A percentile compares a stretch with the other conserved stretches of the same genome.
These are phyloP conservation scores for Zasmidium citrigriseum DNA, from an alignment of 2,329 filamentous ascomycete genomes.

Conservation along the genomic window DNA sequence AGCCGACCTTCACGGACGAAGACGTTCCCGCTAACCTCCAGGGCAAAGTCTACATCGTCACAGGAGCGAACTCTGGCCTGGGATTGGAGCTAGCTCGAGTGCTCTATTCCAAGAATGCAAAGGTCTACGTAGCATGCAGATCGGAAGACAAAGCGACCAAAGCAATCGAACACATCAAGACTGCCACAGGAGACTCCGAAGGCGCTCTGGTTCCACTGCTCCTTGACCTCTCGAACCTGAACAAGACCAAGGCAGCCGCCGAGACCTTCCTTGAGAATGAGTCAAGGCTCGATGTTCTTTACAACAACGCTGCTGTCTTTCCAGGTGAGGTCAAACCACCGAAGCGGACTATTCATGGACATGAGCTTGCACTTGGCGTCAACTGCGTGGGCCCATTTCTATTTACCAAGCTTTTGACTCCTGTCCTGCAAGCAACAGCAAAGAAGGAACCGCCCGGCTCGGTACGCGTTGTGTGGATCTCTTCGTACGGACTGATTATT, in stretches of 20 bases:
- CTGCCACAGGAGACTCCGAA: slow-evolving; percentile 30
- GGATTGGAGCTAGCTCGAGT: slow-evolving; percentile 56
- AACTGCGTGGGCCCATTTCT: slow-evolving; percentile 38
- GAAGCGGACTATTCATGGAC: slow-evolving; percentile 30
- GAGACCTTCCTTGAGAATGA: background rate
- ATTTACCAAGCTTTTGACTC: slow-evolving; percentile 35
- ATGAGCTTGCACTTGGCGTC: slow-evolving; percentile 37
- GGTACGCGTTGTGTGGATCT: slow-evolving; percentile 35
- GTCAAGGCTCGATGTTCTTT: slow-evolving; percentile 4
- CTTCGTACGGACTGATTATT: slow-evolving; percentile 19
- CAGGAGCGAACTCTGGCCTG: slow-evolving; percentile 49
- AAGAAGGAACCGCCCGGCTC: slow-evolving; percentile 26
- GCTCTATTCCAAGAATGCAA: slow-evolving; percentile 56
- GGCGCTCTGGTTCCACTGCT: slow-evolving; percentile 46
- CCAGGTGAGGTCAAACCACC: slow-evolving; percentile 24
- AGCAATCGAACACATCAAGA: slow-evolving; percentile 49
- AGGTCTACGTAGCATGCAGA: slow-evolving; percentile 35
- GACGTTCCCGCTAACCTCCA: slow-evolving; percentile 41
- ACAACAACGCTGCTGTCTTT: slow-evolving; percentile 7
- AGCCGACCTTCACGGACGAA: slow-evolving; percentile 45
- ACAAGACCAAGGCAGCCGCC: background rate
- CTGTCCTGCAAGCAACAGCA: slow-evolving; percentile 32
- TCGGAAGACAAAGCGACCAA: slow-evolving; percentile 16
- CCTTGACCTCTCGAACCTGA: slow-evolving; percentile 43
- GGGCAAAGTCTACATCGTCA: slow-evolving; percentile 56